phyloP scores from a whole-genome alignment of 2,329 filamentous ascomycete genomes.

The Cadophora luteo-olivacea region DNA sequence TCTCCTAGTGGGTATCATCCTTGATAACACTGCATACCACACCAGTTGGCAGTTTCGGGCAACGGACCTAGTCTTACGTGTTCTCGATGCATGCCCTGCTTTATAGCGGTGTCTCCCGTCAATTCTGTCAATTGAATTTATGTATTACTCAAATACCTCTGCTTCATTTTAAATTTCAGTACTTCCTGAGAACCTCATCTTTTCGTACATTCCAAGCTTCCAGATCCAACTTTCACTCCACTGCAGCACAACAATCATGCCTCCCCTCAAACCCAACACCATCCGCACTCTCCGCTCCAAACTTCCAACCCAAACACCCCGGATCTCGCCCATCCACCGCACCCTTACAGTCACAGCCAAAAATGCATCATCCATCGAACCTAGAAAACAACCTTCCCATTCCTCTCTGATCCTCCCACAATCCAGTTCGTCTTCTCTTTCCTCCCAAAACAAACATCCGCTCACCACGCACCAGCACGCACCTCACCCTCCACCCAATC shows the following conservation, averaged over 20 bases:
- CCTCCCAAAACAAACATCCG: neutral
- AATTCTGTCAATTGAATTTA: neutral
- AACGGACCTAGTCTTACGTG: conserved; percentile 18
- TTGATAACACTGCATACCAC: conserved; percentile 18
- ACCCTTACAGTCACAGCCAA: conserved; percentile 29
- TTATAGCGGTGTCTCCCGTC: neutral
- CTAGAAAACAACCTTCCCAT: neutral
- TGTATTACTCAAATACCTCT: neutral
- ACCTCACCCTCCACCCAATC: neutral
- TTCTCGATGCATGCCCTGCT: conserved; percentile 4
- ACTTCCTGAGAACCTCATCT: neutral
- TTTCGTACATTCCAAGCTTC: neutral
- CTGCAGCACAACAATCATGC: conserved; percentile 24
- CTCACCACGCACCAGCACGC: conserved; percentile 1
- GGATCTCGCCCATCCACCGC: conserved; percentile 24
- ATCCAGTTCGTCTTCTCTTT: neutral
- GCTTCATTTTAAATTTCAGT: neutral
- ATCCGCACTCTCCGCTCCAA: conserved; percentile 28
- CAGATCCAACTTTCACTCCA: neutral
- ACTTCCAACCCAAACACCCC: conserved; percentile 15
- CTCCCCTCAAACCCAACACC: conserved; percentile 30
- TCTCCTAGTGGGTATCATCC: conserved; percentile 3
- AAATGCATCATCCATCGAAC: conserved; percentile 17
- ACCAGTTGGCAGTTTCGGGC: conserved; percentile 9
- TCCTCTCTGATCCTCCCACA: neutral